These are phyloP conservation scores for Ogataea methanolica DNA, from an alignment of 805 yeast genomes.

Conservation along the genomic window DNA sequence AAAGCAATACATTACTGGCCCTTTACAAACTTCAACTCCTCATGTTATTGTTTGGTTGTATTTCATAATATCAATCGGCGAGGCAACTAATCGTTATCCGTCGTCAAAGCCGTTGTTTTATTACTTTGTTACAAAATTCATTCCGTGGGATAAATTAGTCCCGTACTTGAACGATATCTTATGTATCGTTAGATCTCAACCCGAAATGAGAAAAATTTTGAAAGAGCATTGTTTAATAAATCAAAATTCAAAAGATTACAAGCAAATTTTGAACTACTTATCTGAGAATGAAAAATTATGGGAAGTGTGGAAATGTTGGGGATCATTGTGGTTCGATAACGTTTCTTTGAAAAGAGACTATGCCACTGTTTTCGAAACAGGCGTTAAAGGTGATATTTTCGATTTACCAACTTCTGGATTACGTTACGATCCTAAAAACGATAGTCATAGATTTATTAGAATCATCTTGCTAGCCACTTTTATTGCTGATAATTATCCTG, in stretches of 20 bases:
- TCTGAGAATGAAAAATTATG: conserved; percentile 59
- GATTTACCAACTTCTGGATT: conserved; percentile 67
- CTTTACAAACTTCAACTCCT: conserved; percentile 63
- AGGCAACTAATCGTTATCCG: conserved; percentile 45
- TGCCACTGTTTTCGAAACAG: conserved; percentile 44
- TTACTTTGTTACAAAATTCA: conserved; percentile 47
- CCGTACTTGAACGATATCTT: conserved; percentile 60
- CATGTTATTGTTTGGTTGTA: conserved; percentile 77
- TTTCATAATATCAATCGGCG: conserved; percentile 60
- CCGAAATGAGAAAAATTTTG: conserved; percentile 14
- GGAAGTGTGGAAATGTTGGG: conserved; percentile 86
- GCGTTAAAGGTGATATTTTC: conserved; percentile 53
- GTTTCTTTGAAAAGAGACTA: conserved; percentile 51
- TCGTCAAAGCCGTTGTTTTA: conserved; percentile 42
- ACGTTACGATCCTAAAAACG: conserved; percentile 40
- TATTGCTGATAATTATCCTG: conserved; percentile 43
- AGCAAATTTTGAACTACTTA: conserved; percentile 43
- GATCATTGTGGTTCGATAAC: conserved; percentile 72
- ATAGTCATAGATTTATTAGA: conserved; percentile 47
- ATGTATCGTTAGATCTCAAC: conserved; percentile 27
- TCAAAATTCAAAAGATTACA: conserved; percentile 16
- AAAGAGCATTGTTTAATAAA: conserved; percentile 7
- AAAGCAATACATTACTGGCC: conserved; percentile 63
- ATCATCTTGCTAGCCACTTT: conserved; percentile 46
- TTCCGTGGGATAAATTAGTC: conserved; percentile 68